phyloP scores from a whole-genome alignment of 352 stramenopile genomes.

The Aphanomyces euteiches region DNA sequence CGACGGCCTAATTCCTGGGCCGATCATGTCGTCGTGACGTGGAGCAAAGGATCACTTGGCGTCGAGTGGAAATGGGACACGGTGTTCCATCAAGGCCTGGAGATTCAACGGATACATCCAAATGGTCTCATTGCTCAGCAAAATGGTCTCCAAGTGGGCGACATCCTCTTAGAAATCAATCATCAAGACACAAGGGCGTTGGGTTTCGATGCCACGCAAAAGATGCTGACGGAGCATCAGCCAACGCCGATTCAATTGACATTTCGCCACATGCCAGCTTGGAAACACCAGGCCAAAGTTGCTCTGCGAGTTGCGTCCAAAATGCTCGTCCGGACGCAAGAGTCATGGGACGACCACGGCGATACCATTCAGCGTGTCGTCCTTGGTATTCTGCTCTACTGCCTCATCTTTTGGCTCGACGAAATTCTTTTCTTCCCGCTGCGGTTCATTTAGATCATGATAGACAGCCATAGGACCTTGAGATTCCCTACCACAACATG shows the following conservation, averaged over 20 bases:
- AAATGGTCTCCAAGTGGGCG: slow-evolving; percentile 66
- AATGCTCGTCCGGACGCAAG: not conserved
- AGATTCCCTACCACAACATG: too few relatives aligned
- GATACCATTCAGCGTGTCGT: slow-evolving; percentile 4
- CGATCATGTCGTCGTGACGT: slow-evolving; percentile 5
- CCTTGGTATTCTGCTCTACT: not conserved
- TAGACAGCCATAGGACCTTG: not conserved
- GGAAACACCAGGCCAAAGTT: not conserved
- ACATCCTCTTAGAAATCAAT: slow-evolving; percentile 83
- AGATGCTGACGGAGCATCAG: slow-evolving; percentile 74
- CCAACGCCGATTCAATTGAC: slow-evolving; percentile 74
- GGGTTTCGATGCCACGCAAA: slow-evolving; percentile 79
- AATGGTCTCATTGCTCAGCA: slow-evolving; percentile 7
- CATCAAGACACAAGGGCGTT: slow-evolving; percentile 89
- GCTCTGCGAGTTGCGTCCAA: not conserved
- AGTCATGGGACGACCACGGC: not conserved
- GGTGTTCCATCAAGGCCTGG: not conserved
- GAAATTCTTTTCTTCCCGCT: slow-evolving; percentile 12
- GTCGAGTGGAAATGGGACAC: slow-evolving; percentile 3
- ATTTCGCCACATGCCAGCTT: slow-evolving; percentile 48
- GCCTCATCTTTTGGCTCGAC: slow-evolving; percentile 15
- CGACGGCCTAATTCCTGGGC: not conserved
- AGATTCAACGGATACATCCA: slow-evolving; percentile 10
- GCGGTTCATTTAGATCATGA: slow-evolving; percentile 16
- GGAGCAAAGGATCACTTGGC: slow-evolving; percentile 6